A percentile compares a stretch with the other conserved stretches of the same genome.
phyloP scores from a whole-genome alignment of 805 yeast genomes.

The Debaryomyces hansenii region DNA sequence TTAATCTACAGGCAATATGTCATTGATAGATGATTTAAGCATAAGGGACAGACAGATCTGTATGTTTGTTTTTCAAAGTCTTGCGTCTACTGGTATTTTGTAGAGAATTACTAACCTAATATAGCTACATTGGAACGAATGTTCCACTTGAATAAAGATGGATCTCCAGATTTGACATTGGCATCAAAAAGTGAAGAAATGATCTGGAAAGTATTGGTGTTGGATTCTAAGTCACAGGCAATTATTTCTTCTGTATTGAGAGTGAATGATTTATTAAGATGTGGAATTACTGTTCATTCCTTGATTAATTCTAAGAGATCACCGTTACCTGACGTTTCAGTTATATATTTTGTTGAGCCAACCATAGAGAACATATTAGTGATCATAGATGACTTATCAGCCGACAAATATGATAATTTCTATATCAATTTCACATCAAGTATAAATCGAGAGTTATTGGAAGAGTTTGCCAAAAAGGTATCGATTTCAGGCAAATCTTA shows the following conservation, averaged over 20 bases:
- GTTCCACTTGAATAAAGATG: conserved; percentile 76
- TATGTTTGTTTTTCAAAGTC: neutral
- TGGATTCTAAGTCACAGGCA: conserved; percentile 79
- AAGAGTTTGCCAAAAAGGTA: conserved; percentile 83
- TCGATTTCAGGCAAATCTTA: conserved; percentile 69
- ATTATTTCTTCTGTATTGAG: conserved; percentile 89
- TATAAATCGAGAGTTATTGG: conserved; percentile 74
- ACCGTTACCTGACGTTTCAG: conserved; percentile 94
- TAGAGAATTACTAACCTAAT: neutral
- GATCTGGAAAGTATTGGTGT: conserved; percentile 86
- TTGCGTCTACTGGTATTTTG: neutral
- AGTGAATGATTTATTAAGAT: conserved; percentile 84
- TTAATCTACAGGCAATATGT: conserved; percentile 6
- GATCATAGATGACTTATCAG: conserved; percentile 70
- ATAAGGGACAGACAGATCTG: conserved; percentile 26
- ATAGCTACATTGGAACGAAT: conserved; percentile 61
- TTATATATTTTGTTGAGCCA: conserved; percentile 87
- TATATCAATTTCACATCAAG: conserved; percentile 87
- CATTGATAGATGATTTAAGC: conserved; percentile 13
- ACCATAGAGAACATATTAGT: conserved; percentile 68
- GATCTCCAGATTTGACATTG: conserved; percentile 52
- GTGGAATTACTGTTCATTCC: conserved; percentile 91
- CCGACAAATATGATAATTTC: conserved; percentile 73
- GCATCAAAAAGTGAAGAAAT: conserved; percentile 63
- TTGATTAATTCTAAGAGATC: conserved; percentile 69